Base-by-base conservation (phyloP, 2,329 filamentous ascomycete genomes). In the Ophiostoma triangulosporum region DNA sequence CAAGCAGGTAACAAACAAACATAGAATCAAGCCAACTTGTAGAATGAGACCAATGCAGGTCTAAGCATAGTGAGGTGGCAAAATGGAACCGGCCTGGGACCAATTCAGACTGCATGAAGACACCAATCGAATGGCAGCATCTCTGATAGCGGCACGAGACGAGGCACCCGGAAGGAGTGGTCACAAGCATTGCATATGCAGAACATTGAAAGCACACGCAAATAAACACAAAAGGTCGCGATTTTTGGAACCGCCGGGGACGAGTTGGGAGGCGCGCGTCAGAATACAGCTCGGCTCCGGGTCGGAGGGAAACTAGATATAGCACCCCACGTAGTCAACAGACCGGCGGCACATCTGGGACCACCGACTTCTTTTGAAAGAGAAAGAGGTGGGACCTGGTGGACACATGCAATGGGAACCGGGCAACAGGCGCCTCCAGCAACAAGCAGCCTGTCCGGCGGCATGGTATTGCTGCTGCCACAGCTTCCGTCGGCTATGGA, bases 1-100 rank as follows among this genome's bases (percentile, higher is more conserved):
- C n/a, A n/a, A n/a, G n/a, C n/a, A n/a, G n/a, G n/a, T n/a, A n/a
- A n/a, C n/a, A n/a, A n/a, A n/a, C n/a, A n/a, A n/a, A n/a, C n/a
- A n/a, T n/a, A n/a, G n/a, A n/a, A n/a, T n/a, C n/a, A n/a, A n/a
- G n/a, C n/a, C n/a, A n/a, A n/a, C n/a, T n/a, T n/a, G 51, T 52
- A 49, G 54, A 53, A 54, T 33, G 15, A 26, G 24, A 27, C 62
- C 61, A 62, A 67, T 70, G 67, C 67, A 70, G 61, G 67, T 60
- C 61, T 60, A 65, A 64, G 66, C 68, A 67, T 63, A 64, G 64
- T 66, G 65, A 66, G 65, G 70, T 72, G 70, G 70, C 70, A 66
- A 66, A 67, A 46, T 17, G 43, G 43, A 46, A 27, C 40, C 40
- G 9, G 40, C 66, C 61, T 59, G 63, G 63, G 63, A 64, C 67